phyloP scores from a whole-genome alignment of 2,329 filamentous ascomycete species.

The Aspergillus sp. region DNA sequence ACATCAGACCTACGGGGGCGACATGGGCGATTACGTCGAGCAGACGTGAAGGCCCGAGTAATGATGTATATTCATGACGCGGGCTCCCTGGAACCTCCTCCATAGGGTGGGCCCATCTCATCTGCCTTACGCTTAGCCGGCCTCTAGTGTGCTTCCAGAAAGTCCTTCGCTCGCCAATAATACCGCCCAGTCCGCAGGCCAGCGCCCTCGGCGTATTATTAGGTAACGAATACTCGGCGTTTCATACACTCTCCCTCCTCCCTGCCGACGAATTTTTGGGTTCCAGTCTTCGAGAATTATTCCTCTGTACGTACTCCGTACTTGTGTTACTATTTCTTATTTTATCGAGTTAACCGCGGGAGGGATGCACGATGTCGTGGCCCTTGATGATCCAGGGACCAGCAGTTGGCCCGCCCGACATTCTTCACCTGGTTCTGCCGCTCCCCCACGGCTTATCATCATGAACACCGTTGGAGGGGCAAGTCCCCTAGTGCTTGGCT shows the following conservation, averaged over 20 bases:
- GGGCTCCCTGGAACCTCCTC: not conserved
- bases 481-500: constrained; percentile 4
- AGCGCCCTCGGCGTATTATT: constrained; percentile 9
- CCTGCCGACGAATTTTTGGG: constrained; percentile 5
- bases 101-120: constrained; percentile 12
- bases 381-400: too few relatives aligned
- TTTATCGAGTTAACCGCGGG: not conserved
- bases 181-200: not conserved
- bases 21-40: constrained; percentile 5
- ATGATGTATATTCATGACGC: constrained; percentile 3
- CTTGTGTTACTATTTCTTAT: not conserved
- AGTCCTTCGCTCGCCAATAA: not conserved
- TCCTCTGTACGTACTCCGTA: not conserved
- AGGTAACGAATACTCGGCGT: constrained; percentile 11
- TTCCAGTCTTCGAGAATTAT: not conserved
- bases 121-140: not conserved
- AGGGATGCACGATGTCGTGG: not conserved
- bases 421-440: not conserved
- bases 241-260: not conserved
- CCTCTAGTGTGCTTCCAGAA: constrained; percentile 16
- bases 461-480: constrained; percentile 1
- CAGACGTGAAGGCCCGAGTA: constrained; percentile 2
- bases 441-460: constrained; percentile 9
- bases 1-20: not conserved
- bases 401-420: not conserved